phyloP scores from a whole-genome alignment of 169 alveolate genomes.

The Plasmodium ovale region DNA sequence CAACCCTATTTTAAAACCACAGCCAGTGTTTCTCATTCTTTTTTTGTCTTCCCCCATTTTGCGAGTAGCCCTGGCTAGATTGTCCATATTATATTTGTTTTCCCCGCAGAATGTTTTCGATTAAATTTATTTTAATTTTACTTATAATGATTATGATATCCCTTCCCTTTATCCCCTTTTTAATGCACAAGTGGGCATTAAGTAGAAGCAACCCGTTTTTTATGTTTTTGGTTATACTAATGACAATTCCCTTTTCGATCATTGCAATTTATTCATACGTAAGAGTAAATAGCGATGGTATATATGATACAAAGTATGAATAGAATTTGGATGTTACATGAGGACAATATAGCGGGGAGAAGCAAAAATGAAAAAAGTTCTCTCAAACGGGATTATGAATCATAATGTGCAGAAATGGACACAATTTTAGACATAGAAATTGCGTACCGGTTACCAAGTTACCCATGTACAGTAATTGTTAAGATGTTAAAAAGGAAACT shows the following conservation, averaged over 20 bases:
- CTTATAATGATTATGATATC: slow-evolving; percentile 24
- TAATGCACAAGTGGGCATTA: slow-evolving; percentile 14
- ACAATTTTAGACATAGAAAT: too few relatives aligned
- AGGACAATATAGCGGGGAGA: too few relatives aligned
- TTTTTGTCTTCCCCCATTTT: slow-evolving; percentile 7
- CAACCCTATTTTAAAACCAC: too few relatives aligned
- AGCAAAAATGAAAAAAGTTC: too few relatives aligned
- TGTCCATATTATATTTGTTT: neutral
- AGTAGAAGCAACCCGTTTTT: neutral
- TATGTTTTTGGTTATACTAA: neutral
- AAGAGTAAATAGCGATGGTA: slow-evolving; percentile 9
- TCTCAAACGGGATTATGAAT: too few relatives aligned
- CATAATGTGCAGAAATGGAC: too few relatives aligned
- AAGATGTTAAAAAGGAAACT: too few relatives aligned
- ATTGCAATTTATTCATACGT: slow-evolving; percentile 23
- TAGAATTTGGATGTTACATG: neutral
- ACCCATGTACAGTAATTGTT: too few relatives aligned
- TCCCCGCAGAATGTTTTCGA: slow-evolving; percentile 22
- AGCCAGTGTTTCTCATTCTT: slow-evolving; percentile 2
- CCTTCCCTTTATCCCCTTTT: slow-evolving; percentile 35
- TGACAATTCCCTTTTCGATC: neutral
- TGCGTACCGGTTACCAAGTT: too few relatives aligned
- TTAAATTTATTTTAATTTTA: slow-evolving; percentile 24
- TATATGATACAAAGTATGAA: slow-evolving; percentile 9
- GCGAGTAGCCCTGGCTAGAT: neutral